Evolutionary conservation across 2,329 filamentous ascomycete genomes (phyloP).

Genomic region (Elsinoe australis): DNA sequence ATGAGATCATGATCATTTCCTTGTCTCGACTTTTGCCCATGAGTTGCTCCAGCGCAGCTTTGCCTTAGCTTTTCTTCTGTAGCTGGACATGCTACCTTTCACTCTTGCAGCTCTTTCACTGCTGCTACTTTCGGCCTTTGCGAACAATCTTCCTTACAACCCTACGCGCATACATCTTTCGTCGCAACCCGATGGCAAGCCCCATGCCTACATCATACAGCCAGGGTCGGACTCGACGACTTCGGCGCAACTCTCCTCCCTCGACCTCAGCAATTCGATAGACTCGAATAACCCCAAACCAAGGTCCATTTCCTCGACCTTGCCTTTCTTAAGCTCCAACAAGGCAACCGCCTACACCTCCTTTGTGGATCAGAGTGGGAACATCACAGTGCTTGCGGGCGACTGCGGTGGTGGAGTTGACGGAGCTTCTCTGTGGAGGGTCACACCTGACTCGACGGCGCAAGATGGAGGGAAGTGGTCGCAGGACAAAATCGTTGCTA

Average conservation of each 20-base stretch:
- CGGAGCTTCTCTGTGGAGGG: constrained; percentile 60
- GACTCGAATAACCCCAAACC: constrained; percentile 49
- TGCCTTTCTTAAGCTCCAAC: constrained; percentile 55
- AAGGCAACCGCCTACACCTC: constrained; percentile 57
- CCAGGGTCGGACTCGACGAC: constrained; percentile 42
- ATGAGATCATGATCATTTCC: constrained; percentile 13
- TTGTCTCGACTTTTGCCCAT: not conserved
- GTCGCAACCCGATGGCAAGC: constrained; percentile 33
- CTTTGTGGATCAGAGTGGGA: constrained; percentile 58
- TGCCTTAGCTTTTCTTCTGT: not conserved
- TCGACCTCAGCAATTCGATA: constrained; percentile 58
- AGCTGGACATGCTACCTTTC: constrained; percentile 13
- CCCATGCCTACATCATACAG: constrained; percentile 61
- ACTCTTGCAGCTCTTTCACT: constrained; percentile 7
- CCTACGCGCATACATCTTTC: constrained; percentile 63
- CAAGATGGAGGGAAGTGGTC: constrained; percentile 48
- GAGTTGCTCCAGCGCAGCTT: not conserved
- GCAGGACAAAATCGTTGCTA: constrained; percentile 34
- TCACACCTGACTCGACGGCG: constrained; percentile 42
- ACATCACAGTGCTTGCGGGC: constrained; percentile 66
- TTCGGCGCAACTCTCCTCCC: constrained; percentile 50
- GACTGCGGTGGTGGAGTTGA: constrained; percentile 53
- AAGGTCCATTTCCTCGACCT: constrained; percentile 46
- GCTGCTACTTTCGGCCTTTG: constrained; percentile 20
- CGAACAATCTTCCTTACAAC: constrained; percentile 59